phyloP scores from a whole-genome alignment of 305 asterid genomes.

The Fraxinus albicans region DNA sequence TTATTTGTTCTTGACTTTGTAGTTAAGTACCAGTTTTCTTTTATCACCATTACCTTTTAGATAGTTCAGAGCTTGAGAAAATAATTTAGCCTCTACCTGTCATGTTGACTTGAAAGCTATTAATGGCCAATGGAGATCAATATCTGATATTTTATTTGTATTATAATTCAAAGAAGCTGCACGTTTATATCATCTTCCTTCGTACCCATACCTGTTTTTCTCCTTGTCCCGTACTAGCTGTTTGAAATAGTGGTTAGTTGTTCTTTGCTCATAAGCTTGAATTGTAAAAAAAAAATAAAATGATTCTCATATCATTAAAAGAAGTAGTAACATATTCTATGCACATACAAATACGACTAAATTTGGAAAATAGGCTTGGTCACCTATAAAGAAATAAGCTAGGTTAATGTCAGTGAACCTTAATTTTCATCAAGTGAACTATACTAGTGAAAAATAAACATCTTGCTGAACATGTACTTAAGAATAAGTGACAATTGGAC shows the following conservation, averaged over 20 bases:
- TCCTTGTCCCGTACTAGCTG: neutral
- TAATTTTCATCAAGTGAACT: neutral
- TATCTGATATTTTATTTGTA: neutral
- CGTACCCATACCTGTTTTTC: neutral
- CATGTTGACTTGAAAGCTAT: neutral
- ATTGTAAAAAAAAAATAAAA: neutral
- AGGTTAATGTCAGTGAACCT: neutral
- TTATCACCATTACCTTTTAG: neutral
- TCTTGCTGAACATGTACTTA: neutral
- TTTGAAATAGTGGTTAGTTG: neutral
- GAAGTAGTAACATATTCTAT: neutral
- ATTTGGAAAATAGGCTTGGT: neutral
- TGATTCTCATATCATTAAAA: neutral
- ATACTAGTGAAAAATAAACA: neutral
- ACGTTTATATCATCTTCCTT: neutral
- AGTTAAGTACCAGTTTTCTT: neutral
- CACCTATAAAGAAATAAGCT: neutral
- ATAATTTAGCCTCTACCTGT: neutral
- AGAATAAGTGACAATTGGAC: neutral
- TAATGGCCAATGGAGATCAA: neutral
- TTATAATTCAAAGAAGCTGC: neutral
- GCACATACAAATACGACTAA: neutral
- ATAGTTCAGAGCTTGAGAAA: neutral
- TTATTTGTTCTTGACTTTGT: neutral
- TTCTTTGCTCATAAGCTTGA: neutral